Evolutionary conservation across 306 rosid genomes (phyloP), one percentile per base, ranked within the genome.

Genomic region (Sindora glabra): DNA sequence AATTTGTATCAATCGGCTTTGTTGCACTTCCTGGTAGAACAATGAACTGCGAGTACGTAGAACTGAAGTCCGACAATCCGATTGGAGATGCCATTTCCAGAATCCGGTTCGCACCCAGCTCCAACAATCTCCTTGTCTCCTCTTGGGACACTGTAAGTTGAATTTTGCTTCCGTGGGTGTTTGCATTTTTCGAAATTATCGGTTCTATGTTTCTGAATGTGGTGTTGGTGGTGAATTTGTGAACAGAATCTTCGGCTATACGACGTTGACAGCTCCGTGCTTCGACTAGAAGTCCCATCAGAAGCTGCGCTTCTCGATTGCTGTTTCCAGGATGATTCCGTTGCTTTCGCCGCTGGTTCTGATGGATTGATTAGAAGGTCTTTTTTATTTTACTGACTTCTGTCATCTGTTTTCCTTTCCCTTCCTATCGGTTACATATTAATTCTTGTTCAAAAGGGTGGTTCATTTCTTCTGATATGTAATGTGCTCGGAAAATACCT

Each of bases 111-210:
- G 74, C 89, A 2, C 86, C 96, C 0, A 38, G 45, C 55, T 85
- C 86, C 0, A 80, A 88, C 61, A 87, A 77, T 60, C 86, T 91
- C 30, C 86, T 91, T 48, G 62, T 88, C 29, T 81, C 96, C 9
- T 88, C 95, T 10, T 92, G 96, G 96, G 98, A 92, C 48, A 74
- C 86, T 2, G 98, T 88, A 61, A 70, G 77, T 70, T 24, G 15
- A 10, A 2, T 1, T 33, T 3, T 23, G 46, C 48, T 32, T 37
- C 0, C 14, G 9, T n/a, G n/a, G n/a, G n/a, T n/a, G n/a, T n/a
- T n/a, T n/a, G n/a, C 9, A 23, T 8, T 22, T 8, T 15, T 49
- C 15, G 10, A 30, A 4, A 19, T 15, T 39, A 6, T 6, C 6
- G 16, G 0, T 9, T 29, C 34, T 6, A 6, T 6, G 34, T 29